Base-by-base conservation (phyloP, 768 basidiomycete species). In the Strobilomyces confusus region DNA sequence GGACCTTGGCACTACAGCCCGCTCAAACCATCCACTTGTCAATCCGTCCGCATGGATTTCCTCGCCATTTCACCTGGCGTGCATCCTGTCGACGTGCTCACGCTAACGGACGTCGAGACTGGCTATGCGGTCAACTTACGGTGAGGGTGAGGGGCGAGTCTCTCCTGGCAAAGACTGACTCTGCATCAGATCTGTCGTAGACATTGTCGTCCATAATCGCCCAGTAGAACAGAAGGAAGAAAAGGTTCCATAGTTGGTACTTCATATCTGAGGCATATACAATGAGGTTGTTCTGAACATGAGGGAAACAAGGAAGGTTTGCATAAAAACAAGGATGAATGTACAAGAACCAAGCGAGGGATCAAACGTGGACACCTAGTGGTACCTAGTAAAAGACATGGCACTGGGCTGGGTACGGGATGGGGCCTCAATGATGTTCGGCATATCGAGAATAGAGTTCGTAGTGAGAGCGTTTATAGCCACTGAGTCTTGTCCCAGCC, bases 41-140 rank as follows among this genome's bases (percentile, higher is more conserved):
- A 93, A 66, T 89, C 88, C 19, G 88, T 93, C 23, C 76, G 89
- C 37, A 91, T 94, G 86, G 80, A 86, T 54, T 92, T 93, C 61
- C 70, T 94, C 43, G 90, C 92, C 3, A 72, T 94, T 44, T 77
- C 80, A 9, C 84, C 89, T 19, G 92, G 92, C 4, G 82, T 92
- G 2, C 90, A 93, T 63, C 75, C 84, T 3, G 78, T 94, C 47
- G 83, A 88, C 56, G 76, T 79, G 6, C 70, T 93, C 48, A 83
- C 82, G 1, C 71, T 94, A 48, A 86, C 83, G 1, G 92, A 93
- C 58, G 72, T 87, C 5, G 89, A 89, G 61, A 82, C 84, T 7
- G 84, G 84, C 1, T 83, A 80, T 64, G 76, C 82, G 0, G 81
- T 87, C 68, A 88, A 89, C 60, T 71, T 94, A 42, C 77, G 88